Conservation (phyloP, 805 yeast species). For the Cyberlindnera maritima region DNA sequence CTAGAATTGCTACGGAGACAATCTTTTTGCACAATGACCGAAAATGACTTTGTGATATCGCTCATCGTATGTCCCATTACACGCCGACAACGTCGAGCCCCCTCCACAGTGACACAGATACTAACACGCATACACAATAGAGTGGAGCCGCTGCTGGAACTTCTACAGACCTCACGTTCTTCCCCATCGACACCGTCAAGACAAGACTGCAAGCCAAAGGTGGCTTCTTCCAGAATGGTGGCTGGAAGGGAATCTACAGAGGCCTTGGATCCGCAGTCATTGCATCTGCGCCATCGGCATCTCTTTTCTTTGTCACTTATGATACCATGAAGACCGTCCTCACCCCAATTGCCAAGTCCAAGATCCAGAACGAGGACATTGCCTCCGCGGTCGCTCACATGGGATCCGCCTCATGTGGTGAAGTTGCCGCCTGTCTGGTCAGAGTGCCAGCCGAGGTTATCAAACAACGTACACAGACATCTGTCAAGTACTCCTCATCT, state of each 20-base stretch:
- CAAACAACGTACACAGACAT: slow-evolving; percentile 90
- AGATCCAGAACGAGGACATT: slow-evolving; percentile 25
- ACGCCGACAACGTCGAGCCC: no score
- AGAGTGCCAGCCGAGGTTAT: slow-evolving; percentile 97
- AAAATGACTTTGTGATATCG: slow-evolving; percentile 23
- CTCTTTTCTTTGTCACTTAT: slow-evolving; percentile 78
- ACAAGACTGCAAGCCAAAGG: slow-evolving; percentile 94
- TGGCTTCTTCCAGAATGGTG: slow-evolving; percentile 91
- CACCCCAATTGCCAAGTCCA: slow-evolving; percentile 33
- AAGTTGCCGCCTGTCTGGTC: slow-evolving; percentile 87
- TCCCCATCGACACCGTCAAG: slow-evolving; percentile 94
- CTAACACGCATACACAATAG: slow-evolving; percentile 17
- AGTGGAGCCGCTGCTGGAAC: slow-evolving; percentile 98
- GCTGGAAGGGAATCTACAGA: slow-evolving; percentile 84
- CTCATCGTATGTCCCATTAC: slow-evolving; percentile 18
- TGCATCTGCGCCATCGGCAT: slow-evolving; percentile 90
- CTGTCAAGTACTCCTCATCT: slow-evolving; percentile 57
- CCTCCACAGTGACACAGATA: background rate
- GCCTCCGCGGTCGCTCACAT: slow-evolving; percentile 61
- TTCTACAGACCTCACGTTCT: slow-evolving; percentile 88
- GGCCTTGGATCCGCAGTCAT: slow-evolving; percentile 93
- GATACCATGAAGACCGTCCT: slow-evolving; percentile 63
- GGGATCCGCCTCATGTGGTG: slow-evolving; percentile 87
- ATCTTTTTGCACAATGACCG: slow-evolving; percentile 3
- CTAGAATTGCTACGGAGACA: background rate